Percentiles rank a stretch among this genome's conserved stretches.
These are phyloP conservation scores for Musa itinerans DNA, from an alignment of 176 grass and related monocot species.

Conservation along the genomic window DNA sequence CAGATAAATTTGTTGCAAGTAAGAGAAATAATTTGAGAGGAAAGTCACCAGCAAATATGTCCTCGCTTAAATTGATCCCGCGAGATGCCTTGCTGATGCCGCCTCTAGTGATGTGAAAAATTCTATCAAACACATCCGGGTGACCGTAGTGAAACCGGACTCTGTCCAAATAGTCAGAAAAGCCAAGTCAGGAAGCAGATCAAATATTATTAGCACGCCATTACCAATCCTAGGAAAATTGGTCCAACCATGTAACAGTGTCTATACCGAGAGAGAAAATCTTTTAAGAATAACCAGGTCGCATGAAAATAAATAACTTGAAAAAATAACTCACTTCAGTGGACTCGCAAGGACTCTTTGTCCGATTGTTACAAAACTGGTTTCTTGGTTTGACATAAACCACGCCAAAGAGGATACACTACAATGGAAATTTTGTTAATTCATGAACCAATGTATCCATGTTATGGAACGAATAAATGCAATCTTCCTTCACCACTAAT, in stretches of 20 bases:
- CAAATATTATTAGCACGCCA: background rate
- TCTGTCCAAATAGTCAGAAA: constrained; percentile 37
- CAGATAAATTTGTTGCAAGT: constrained; percentile 12
- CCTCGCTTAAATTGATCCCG: constrained; percentile 75
- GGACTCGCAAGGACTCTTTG: constrained; percentile 87
- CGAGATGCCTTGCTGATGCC: constrained; percentile 91
- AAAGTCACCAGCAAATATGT: constrained; percentile 66
- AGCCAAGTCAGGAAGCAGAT: background rate
- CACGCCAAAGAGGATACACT: constrained; percentile 96
- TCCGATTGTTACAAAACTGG: constrained; percentile 94
- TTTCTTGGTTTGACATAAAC: constrained; percentile 97
- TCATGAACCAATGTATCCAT: background rate
- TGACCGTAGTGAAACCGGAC: constrained; percentile 96
- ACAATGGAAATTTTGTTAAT: constrained; percentile 21
- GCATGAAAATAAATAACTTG: background rate
- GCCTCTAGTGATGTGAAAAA: constrained; percentile 92
- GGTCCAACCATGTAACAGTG: too few species aligned
- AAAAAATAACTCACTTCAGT: constrained; percentile 63
- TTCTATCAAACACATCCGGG: constrained; percentile 95
- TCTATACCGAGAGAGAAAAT: too few species aligned
- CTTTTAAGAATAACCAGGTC: too few species aligned
- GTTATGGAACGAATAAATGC: background rate
- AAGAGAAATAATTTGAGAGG: constrained; percentile 25
- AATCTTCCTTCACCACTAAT: background rate
- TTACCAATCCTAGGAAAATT: too few species aligned